Evolutionary conservation across 192 early-diverging fungal genomes (phyloP).

Genomic region (Coemansia sp.): DNA sequence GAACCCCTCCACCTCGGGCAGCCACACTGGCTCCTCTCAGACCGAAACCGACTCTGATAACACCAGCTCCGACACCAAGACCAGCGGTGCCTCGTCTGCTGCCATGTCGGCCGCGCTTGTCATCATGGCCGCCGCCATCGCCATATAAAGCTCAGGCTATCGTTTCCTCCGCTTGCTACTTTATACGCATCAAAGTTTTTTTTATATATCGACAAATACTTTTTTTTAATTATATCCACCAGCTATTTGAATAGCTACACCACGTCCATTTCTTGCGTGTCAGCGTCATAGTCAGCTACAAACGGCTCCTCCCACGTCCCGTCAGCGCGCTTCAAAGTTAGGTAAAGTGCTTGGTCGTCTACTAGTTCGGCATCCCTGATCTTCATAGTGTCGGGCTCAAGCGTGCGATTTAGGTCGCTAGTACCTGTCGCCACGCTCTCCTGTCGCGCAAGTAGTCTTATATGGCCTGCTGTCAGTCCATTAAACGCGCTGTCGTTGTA

Average conservation of each 20-base stretch:
- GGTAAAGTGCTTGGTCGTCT: conserved; percentile 32
- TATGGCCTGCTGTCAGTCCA: neutral
- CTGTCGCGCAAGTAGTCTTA: conserved; percentile 24
- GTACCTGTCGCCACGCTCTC: neutral
- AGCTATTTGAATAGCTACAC: neutral
- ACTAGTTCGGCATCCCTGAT: conserved; percentile 14
- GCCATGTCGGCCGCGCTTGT: conserved; percentile 15
- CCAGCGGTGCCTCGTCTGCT: conserved; percentile 11
- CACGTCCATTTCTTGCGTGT: conserved; percentile 35
- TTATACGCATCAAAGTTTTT: neutral
- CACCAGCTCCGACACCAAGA: neutral
- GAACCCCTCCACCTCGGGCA: conserved; percentile 5
- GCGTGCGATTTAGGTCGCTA: neutral
- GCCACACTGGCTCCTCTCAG: neutral
- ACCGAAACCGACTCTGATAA: neutral
- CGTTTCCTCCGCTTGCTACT: neutral
- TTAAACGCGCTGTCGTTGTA: conserved; percentile 17
- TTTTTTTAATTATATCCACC: neutral
- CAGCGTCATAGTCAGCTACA: conserved; percentile 28
- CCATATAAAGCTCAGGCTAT: conserved; percentile 3
- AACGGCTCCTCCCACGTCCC: conserved; percentile 43
- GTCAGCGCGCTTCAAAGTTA: conserved; percentile 22
- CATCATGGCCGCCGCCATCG: conserved; percentile 18
- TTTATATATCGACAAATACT: neutral
- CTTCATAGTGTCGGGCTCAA: conserved; percentile 14